Evolutionary conservation across 345 rosid species (phyloP), one percentile per base, ranked within the genome.

Genomic region (Laguncularia racemosa): DNA sequence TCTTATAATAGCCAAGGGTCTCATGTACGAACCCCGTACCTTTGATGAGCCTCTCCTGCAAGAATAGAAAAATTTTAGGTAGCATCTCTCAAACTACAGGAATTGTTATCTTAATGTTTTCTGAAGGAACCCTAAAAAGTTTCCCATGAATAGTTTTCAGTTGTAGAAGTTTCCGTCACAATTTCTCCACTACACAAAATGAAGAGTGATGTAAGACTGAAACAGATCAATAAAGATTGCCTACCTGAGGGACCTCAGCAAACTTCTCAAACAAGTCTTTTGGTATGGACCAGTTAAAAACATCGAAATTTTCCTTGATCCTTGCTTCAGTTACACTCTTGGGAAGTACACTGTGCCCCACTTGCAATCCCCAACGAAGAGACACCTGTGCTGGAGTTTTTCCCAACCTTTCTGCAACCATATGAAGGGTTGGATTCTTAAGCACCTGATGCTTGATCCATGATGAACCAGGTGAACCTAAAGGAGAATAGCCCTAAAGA

Each of bases 331-430:
- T 20, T 3, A 80, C 79, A 60, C 97, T 88, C 71, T 88, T 91
- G 2, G 96, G 97, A 46, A 85, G 88, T 18, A 88, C 95, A 53
- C 96, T 79, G 17, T 88, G 83, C 33, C 95, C 97, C 82, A 72
- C 79, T 68, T 85, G 91, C 52, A 91, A 69, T 13, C 97, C 96
- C 91, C 97, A 91, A 38, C 89, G 87, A 13, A 85, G 67, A 20
- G 89, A 86, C 58, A 85, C 89, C 68, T 91, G 95, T 6, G 97
- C 96, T 57, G 91, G 82, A 50, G 85, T 80, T 74, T 84, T 91
- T 50, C 89, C 78, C 28, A 88, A 62, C 70, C 84, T 74, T 71
- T 76, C 80, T 7, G 91, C 91, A 56, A 84, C 84, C 56, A 10
- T 33, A 13, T 20, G 69, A 2, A 84, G 58, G 19, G 78, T 55